Conservation (phyloP, 805 yeast genomes). For the Kluyveromyces nonfermentans region DNA sequence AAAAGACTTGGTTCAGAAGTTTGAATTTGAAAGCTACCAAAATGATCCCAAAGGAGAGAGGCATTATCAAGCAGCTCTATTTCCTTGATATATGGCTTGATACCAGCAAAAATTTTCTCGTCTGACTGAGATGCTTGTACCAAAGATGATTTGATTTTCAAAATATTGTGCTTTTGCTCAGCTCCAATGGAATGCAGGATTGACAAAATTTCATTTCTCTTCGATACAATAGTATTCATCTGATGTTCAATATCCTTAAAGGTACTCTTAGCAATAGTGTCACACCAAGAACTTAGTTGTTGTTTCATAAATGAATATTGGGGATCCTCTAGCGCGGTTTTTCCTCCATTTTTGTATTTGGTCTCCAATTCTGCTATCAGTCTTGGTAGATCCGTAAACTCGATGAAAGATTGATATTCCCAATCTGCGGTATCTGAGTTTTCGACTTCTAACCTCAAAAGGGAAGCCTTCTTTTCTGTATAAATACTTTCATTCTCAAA, state of each 20-base stretch:
- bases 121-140: slow-evolving; percentile 56
- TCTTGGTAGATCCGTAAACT: slow-evolving; percentile 66
- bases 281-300: slow-evolving; percentile 24
- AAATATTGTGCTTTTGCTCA: slow-evolving; percentile 45
- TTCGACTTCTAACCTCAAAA: slow-evolving; percentile 67
- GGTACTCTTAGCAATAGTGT: slow-evolving; percentile 17
- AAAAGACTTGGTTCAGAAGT: slow-evolving; percentile 37
- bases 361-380: slow-evolving; percentile 46
- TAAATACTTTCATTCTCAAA: slow-evolving; percentile 83
- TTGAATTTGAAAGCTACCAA: slow-evolving; percentile 16
- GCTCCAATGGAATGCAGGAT: slow-evolving; percentile 28
- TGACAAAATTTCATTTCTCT: slow-evolving; percentile 30
- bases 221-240: slow-evolving; percentile 31
- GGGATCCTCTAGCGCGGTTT: slow-evolving; percentile 12
- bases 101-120: slow-evolving; percentile 39
- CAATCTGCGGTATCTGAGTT: slow-evolving; percentile 67
- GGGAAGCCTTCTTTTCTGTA: slow-evolving; percentile 78
- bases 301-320: slow-evolving; percentile 24
- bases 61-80: slow-evolving; percentile 36
- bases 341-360: slow-evolving; percentile 25
- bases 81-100: slow-evolving; percentile 35
- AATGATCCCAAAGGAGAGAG: slow-evolving; percentile 35
- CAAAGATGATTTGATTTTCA: slow-evolving; percentile 48
- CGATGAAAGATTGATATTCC: slow-evolving; percentile 70
- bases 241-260: slow-evolving; percentile 20